Conservation (phyloP, 2,329 filamentous ascomycete genomes). For the Arachnomyces sp. region DNA sequence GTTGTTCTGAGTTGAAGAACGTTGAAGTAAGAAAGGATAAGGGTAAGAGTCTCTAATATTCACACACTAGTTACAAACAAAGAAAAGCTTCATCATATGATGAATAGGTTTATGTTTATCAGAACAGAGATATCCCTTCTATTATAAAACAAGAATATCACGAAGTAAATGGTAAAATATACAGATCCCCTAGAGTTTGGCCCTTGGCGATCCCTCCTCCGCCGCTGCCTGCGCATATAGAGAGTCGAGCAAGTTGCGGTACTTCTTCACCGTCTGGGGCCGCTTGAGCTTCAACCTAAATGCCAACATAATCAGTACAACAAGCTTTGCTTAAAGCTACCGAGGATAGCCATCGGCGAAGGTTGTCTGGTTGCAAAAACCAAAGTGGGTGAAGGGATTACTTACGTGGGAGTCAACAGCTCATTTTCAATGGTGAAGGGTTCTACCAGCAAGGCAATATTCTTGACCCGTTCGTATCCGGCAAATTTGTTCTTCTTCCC, state of each 20-base stretch:
- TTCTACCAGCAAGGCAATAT: conserved; percentile 68
- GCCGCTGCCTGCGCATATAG: conserved; percentile 52
- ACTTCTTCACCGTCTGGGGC: conserved; percentile 58
- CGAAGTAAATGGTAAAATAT: not conserved
- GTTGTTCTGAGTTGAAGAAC: too few relatives aligned
- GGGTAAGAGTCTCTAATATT: too few relatives aligned
- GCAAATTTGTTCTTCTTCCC: conserved; percentile 83
- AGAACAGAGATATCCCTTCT: not conserved
- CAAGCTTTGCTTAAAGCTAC: not conserved
- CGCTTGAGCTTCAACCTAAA: conserved; percentile 63
- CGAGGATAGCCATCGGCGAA: conserved; percentile 1
- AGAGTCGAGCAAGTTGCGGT: conserved; percentile 50
- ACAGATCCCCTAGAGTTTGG: conserved; percentile 28
- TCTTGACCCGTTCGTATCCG: conserved; percentile 76
- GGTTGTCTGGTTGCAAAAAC: not conserved
- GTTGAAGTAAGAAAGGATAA: too few relatives aligned
- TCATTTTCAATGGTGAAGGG: conserved; percentile 93
- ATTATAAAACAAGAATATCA: not conserved
- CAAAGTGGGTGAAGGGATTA: conserved; percentile 39
- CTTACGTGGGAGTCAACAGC: conserved; percentile 50
- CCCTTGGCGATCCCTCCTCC: conserved; percentile 28
- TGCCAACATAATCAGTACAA: conserved; percentile 13
- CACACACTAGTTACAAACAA: too few relatives aligned
- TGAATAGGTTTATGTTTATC: not conserved
- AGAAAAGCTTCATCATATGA: too few relatives aligned